A percentile compares a stretch with the other conserved stretches of the same genome.
Conservation (phyloP, 1,284 basidiomycete genomes). For the Laetiporus sulphureus region DNA sequence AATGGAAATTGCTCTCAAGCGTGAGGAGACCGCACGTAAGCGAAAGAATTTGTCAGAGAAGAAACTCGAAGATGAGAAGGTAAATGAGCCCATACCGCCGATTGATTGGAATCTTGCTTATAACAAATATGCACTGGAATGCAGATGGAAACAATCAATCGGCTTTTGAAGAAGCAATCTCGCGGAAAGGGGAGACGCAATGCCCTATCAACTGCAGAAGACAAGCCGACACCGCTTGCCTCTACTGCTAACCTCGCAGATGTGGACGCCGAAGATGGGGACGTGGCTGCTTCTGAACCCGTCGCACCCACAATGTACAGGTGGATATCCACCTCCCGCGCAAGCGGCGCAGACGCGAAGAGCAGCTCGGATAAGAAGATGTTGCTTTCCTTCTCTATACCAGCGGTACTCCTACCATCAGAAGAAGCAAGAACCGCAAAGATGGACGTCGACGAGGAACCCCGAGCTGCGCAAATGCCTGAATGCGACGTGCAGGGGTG, state of each 20-base stretch:
- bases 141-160: conserved; percentile 84
- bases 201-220: conserved; percentile 41
- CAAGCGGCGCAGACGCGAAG: conserved; percentile 6
- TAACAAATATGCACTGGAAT: background rate
- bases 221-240: conserved; percentile 30
- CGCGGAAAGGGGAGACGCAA: conserved; percentile 61
- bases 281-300: conserved; percentile 14
- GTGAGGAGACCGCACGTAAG: conserved; percentile 84
- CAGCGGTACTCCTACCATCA: conserved; percentile 30
- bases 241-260: conserved; percentile 25
- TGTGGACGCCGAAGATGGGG: conserved; percentile 27
- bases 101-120: background rate
- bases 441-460: conserved; percentile 16
- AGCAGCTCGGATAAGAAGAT: conserved; percentile 24
- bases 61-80: conserved; percentile 91
- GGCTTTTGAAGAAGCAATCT: conserved; percentile 83
- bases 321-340: conserved; percentile 51
- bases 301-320: conserved; percentile 47
- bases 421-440: background rate
- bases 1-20: conserved; percentile 71
- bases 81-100: conserved; percentile 23
- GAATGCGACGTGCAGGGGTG: conserved; percentile 46
- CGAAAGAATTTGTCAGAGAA: conserved; percentile 84
- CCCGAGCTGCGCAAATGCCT: conserved; percentile 7
- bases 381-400: conserved; percentile 47